phyloP scores from a whole-genome alignment of 768 basidiomycete species.

The Tulasnella sp. region DNA sequence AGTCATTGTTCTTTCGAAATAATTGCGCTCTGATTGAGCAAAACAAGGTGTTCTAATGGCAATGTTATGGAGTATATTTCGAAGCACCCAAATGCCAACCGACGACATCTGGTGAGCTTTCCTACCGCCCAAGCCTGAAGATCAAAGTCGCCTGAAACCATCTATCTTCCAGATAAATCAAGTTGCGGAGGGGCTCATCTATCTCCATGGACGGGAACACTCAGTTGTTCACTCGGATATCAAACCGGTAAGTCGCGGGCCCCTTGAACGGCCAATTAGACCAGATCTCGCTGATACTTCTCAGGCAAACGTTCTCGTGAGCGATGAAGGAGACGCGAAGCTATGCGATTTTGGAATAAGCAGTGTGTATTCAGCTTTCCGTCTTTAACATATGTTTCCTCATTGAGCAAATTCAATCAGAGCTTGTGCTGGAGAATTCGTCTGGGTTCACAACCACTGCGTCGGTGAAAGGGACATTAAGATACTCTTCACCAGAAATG shows the following conservation, averaged over 20 bases:
- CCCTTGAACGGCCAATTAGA: too few species aligned
- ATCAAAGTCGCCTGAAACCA: neutral
- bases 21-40: neutral
- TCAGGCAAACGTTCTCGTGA: constrained; percentile 20
- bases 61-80: constrained; percentile 15
- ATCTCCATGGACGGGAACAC: constrained; percentile 29
- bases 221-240: constrained; percentile 32
- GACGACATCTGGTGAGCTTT: neutral
- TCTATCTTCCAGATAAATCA: constrained; percentile 21
- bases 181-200: constrained; percentile 28
- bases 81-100: neutral
- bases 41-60: constrained; percentile 9
- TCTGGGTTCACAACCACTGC: neutral
- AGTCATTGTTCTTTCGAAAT: neutral
- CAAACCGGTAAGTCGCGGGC: constrained; percentile 26
- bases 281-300: neutral
- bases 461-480: neutral
- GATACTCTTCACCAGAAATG: constrained; percentile 16
- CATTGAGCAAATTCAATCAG: too few species aligned
- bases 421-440: neutral
- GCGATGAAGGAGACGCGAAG: constrained; percentile 5
- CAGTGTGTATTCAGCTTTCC: neutral
- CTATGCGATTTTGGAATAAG: constrained; percentile 25
- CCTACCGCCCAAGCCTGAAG: neutral
- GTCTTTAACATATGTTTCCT: neutral